Conservation (phyloP, 148 eudicot genomes). For the Vaccinium darrowii region DNA sequence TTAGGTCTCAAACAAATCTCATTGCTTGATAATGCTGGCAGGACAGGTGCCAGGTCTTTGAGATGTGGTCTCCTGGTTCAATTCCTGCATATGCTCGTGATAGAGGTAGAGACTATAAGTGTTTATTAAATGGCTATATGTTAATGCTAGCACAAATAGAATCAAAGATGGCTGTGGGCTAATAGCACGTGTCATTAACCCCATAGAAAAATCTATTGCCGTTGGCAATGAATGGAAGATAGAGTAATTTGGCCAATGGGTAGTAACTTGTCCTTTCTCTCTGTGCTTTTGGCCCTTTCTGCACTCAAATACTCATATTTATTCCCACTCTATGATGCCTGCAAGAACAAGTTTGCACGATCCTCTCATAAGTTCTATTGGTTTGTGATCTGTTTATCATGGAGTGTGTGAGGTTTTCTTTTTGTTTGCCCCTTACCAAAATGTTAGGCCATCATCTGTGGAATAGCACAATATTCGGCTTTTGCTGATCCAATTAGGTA, state of each 20-base stretch:
- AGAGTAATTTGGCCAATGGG: neutral
- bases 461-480: neutral
- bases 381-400: neutral
- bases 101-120: slow-evolving; percentile 10
- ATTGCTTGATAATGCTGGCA: slow-evolving; percentile 24
- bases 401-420: neutral
- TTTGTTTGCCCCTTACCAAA: neutral
- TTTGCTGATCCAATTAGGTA: neutral
- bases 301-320: neutral
- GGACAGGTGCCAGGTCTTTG: slow-evolving; percentile 21
- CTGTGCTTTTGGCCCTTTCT: neutral
- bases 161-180: neutral
- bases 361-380: neutral
- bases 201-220: neutral
- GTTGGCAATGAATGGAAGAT: neutral
- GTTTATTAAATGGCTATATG: neutral
- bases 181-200: neutral
- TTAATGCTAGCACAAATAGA: neutral
- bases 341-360: neutral
- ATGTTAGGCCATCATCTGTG: neutral
- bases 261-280: neutral
- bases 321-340: neutral
- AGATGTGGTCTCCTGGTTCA: slow-evolving; percentile 14
- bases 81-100: slow-evolving; percentile 11
- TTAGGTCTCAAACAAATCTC: slow-evolving; percentile 1